phyloP scores from a whole-genome alignment of 441 rosid species.

The Biscutella laevigata region DNA sequence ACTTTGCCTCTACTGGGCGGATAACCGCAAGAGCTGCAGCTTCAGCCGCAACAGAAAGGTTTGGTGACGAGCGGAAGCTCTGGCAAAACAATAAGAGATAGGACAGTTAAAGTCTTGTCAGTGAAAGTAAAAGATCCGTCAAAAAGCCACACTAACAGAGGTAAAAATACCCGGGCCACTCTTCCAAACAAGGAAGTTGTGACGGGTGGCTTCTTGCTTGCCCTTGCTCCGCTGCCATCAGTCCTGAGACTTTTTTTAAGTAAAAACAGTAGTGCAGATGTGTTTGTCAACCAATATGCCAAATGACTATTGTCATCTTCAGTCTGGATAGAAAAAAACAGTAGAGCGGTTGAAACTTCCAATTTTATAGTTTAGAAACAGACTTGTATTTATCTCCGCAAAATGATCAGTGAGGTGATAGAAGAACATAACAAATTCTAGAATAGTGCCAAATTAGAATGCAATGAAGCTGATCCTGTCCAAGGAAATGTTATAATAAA shows the following conservation, averaged over 20 bases:
- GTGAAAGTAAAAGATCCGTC: not conserved
- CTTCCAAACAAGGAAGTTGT: conserved; percentile 84
- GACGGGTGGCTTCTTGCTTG: conserved; percentile 56
- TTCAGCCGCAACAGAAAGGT: conserved; percentile 39
- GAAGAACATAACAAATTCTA: not conserved
- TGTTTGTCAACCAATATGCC: conserved; percentile 91
- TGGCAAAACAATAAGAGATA: conserved; percentile 26
- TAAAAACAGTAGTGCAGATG: conserved; percentile 76
- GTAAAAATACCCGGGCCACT: conserved; percentile 69
- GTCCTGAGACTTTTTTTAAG: conserved; percentile 73
- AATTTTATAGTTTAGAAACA: not conserved
- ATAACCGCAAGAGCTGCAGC: conserved; percentile 60
- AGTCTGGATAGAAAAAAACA: conserved; percentile 38
- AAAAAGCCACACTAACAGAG: not conserved
- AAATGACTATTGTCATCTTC: conserved; percentile 79
- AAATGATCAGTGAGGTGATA: not conserved
- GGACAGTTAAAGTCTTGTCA: conserved; percentile 2
- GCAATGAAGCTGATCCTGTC: not conserved
- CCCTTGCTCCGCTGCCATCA: conserved; percentile 48
- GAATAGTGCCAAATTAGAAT: not conserved
- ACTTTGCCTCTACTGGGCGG: conserved; percentile 88
- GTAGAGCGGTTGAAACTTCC: not conserved
- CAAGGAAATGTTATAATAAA: not conserved
- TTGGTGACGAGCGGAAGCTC: conserved; percentile 91
- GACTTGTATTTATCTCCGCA: not conserved